Evolutionary conservation across 2,329 filamentous ascomycete species (phyloP).

Genomic region (Xylaria sp.): DNA sequence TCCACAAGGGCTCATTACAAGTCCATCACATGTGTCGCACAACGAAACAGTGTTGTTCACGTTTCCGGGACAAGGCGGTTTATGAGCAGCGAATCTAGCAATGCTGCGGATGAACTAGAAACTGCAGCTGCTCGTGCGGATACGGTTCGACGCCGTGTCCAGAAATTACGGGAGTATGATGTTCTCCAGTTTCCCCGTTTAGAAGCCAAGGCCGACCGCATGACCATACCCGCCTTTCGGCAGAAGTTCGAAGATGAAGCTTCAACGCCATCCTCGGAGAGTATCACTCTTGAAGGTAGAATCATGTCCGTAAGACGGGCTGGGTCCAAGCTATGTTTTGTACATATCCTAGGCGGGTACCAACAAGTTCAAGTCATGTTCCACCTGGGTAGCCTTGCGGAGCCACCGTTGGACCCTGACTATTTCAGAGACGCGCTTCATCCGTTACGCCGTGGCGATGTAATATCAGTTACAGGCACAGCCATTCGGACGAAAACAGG

Average conservation of each 20-base stretch:
- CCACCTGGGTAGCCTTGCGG: constrained; percentile 61
- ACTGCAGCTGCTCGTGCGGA: constrained; percentile 20
- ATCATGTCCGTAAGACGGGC: constrained; percentile 39
- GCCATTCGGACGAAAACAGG: constrained; percentile 74
- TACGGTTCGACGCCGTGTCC: constrained; percentile 46
- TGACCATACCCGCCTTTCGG: constrained; percentile 48
- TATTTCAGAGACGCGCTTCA: constrained; percentile 67
- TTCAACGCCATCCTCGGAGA: constrained; percentile 33
- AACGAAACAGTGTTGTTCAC: constrained; percentile 28
- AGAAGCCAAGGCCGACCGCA: constrained; percentile 39
- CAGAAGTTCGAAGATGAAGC: constrained; percentile 40
- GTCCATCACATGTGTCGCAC: constrained; percentile 21
- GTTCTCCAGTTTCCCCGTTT: constrained; percentile 63
- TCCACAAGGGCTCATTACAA: constrained; percentile 25
- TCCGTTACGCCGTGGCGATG: constrained; percentile 77
- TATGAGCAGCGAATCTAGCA: not conserved
- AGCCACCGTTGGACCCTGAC: constrained; percentile 43
- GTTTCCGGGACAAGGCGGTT: constrained; percentile 13
- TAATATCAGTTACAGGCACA: constrained; percentile 69
- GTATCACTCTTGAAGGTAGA: constrained; percentile 42
- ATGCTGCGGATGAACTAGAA: constrained; percentile 10
- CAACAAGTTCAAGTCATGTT: constrained; percentile 77
- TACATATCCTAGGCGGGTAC: constrained; percentile 78
- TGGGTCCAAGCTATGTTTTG: constrained; percentile 81
- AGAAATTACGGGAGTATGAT: constrained; percentile 57